Evolutionary conservation across 768 basidiomycete genomes (phyloP), one percentile per base, ranked within the genome.

Genomic region (Lactarius vividus): DNA sequence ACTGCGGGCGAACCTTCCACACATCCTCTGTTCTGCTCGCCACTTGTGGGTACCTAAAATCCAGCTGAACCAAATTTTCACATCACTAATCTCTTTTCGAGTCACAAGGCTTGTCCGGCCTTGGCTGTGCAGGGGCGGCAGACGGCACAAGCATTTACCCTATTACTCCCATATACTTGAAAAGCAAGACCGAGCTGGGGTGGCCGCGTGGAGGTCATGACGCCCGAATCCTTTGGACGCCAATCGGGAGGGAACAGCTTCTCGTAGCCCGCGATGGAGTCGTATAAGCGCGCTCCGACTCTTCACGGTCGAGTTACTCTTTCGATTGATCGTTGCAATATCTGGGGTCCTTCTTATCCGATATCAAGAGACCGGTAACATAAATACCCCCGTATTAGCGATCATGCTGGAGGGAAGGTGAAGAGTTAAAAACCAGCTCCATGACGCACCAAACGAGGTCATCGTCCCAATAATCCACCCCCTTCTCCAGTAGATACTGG

Each of bases 271-370:
- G 6, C 20, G 9, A 15, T 31, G 49, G 6, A n/a, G 49, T 2
- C 1, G 31, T 23, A 7, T 23, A 56, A 57, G 56, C 9, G 40
- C 29, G 28, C 18, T 23, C 0, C 11, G 35, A 37, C 35, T 37
- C 11, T 10, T 37, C 35, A 35, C 35, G 35, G 35, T 31, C 46
- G 2, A 6, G 11, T 52, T 40, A 35, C 49, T 18, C 33, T 23
- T 18, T 4, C 4, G 13, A 56, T 31, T 28, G 31, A 42, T 53
- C 29, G 3, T 23, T n/a, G 37, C 26, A 8, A 54, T 9, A 10
- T 23, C 35, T 23, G 57, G 49, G 20, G n/a, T 9, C 52, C 2
- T 37, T 59, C 61, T 58, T 40, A 55, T 33, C 61, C 57, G 61
- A 63, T 13, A 18, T 29, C 23, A 16, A 39, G 40, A 10, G 23